Conservation (phyloP, 805 yeast genomes). For the Wickerhamomyces alni region DNA sequence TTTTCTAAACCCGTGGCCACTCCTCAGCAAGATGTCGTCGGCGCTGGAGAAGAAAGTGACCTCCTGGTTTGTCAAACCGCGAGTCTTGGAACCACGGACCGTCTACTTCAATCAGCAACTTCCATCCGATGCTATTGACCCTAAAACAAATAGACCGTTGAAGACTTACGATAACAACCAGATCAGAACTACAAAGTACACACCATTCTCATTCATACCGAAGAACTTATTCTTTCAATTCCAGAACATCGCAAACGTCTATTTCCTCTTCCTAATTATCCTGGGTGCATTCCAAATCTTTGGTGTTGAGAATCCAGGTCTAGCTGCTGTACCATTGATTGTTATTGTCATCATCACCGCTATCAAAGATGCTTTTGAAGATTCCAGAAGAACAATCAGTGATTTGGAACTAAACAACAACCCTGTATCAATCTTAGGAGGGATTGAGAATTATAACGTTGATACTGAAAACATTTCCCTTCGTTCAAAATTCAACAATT, state of each 20-base stretch:
- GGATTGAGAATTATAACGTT: slow-evolving; percentile 53
- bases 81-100: slow-evolving; percentile 1
- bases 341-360: slow-evolving; percentile 74
- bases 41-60: background rate
- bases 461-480: slow-evolving; percentile 55
- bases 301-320: slow-evolving; percentile 75
- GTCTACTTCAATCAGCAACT: slow-evolving; percentile 3
- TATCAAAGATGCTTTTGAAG: slow-evolving; percentile 75
- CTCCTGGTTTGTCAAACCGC: slow-evolving; percentile 1
- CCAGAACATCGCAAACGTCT: slow-evolving; percentile 83
- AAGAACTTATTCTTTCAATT: slow-evolving; percentile 79
- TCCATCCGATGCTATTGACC: slow-evolving; percentile 2
- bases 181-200: slow-evolving; percentile 91
- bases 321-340: slow-evolving; percentile 72
- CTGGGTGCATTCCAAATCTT: slow-evolving; percentile 73
- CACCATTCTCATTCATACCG: slow-evolving; percentile 84
- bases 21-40: background rate
- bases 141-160: slow-evolving; percentile 3
- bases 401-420: slow-evolving; percentile 78
- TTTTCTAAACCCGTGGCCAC: too few species aligned
- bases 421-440: slow-evolving; percentile 54
- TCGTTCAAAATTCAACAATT: slow-evolving; percentile 69
- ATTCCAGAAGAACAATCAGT: slow-evolving; percentile 63
- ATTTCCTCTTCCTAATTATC: slow-evolving; percentile 73
- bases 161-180: slow-evolving; percentile 42